Base-by-base conservation (phyloP, 768 basidiomycete genomes). In the Podaxis sp. region DNA sequence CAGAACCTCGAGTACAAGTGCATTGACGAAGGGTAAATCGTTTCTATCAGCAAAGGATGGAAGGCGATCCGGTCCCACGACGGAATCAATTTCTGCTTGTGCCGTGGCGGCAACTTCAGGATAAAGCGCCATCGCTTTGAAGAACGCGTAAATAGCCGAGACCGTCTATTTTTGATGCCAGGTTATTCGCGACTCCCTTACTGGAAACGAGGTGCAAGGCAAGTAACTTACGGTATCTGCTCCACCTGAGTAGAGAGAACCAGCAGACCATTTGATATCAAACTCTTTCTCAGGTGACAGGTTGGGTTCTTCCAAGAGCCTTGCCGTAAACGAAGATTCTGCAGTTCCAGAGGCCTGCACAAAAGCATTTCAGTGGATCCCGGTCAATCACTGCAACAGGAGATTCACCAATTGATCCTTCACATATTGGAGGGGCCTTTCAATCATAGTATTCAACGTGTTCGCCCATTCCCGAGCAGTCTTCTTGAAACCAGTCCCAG, bases 401-500 rank as follows among this genome's bases (percentile, higher is more conserved):
- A 46, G 20, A 71, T 71, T 54, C 54, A 84, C 84, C 71, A 85
- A 74, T 67, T 79, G 75, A 5, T 76, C 64, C 65, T 83, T 81
- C 8, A 81, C 81, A 56, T 73, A 77, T 33, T 71, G 65, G 61
- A 81, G 77, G 2, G 84, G 84, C 5, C 72, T 68, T 28, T 84
- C 78, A 7, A 78, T 78, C 81, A 84, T 79, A 24, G 74, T 72
- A n/a, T 73, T 63, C 8, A 82, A 71, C 2, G 77, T 78, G 24
- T 66, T 66, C 6, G 76, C 75, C 80, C 83, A 85, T 60, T 74
- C 72, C 46, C 70, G 75, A 0, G 84, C 85, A 24, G 72, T 79
- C 51, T 67, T 64, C 68, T 86, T 79, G 75, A 87, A 87, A 0
- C 73, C 73, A 10, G 82, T 82, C 4, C 86, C 86, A 3, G 86